Evolutionary conservation across 2,329 filamentous ascomycete genomes (phyloP).

Genomic region (Diaporthe vexans): DNA sequence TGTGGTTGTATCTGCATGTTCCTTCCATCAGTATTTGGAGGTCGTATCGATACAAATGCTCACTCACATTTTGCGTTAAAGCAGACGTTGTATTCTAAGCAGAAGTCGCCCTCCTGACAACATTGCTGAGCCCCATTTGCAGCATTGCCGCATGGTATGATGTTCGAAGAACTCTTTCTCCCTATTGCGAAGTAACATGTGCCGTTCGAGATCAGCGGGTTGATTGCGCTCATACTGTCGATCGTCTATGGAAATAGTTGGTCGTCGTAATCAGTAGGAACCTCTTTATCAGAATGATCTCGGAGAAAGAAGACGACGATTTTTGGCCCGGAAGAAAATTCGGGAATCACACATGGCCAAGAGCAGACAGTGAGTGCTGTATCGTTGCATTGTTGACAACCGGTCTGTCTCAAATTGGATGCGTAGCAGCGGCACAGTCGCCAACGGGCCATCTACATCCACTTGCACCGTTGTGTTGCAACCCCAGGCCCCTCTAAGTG

Average conservation of each 20-base stretch:
- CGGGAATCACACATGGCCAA: neutral
- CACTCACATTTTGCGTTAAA: slow-evolving; percentile 27
- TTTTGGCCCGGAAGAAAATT: neutral
- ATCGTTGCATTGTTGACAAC: slow-evolving; percentile 1
- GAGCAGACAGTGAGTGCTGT: neutral
- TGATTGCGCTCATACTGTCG: neutral
- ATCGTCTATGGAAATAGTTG: neutral
- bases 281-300: neutral
- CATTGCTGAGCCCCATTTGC: slow-evolving; percentile 20
- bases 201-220: slow-evolving; percentile 27
- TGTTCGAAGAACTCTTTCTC: neutral
- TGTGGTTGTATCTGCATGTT: neutral
- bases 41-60: too few species aligned
- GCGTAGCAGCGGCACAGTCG: slow-evolving; percentile 16
- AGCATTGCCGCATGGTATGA: slow-evolving; percentile 27
- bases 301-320: too few species aligned
- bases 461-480: slow-evolving; percentile 2
- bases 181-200: slow-evolving; percentile 22
- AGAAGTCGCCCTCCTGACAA: slow-evolving; percentile 33
- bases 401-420: slow-evolving; percentile 6
- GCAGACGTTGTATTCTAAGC: slow-evolving; percentile 27
- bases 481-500: neutral
- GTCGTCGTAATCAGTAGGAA: neutral
- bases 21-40: neutral
- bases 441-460: neutral